A percentile compares a stretch with the other conserved stretches of the same genome.
These are phyloP conservation scores for Collybia nuda DNA, from an alignment of 768 basidiomycete species.

Conservation along the genomic window DNA sequence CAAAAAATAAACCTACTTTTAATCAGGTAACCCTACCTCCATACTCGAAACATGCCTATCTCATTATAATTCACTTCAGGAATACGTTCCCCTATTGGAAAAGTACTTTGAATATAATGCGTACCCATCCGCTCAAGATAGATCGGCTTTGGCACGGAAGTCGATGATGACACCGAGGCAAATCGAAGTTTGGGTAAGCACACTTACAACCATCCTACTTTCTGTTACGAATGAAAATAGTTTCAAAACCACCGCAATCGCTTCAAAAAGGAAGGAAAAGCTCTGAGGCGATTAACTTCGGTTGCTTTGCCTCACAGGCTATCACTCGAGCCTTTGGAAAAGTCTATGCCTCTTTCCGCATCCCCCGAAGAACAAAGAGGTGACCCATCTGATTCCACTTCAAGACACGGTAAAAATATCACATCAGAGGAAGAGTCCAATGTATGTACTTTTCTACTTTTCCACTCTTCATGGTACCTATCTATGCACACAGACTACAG, in stretches of 20 bases:
- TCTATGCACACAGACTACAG: too few species aligned
- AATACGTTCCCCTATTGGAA: constrained; percentile 45
- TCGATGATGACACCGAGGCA: constrained; percentile 43
- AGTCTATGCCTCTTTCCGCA: constrained; percentile 21
- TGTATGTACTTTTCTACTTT: too few species aligned
- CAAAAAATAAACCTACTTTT: constrained; percentile 11
- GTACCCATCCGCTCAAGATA: constrained; percentile 43
- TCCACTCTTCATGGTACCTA: too few species aligned
- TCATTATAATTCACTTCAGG: constrained; percentile 30
- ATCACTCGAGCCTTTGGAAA: constrained; percentile 19
- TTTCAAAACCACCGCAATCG: constrained; percentile 56
- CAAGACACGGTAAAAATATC: too few species aligned
- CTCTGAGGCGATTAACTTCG: constrained; percentile 14
- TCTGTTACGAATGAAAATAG: too few species aligned
- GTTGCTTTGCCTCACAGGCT: constrained; percentile 19
- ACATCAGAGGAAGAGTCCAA: too few species aligned
- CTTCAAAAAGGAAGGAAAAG: constrained; percentile 28
- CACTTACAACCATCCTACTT: not conserved
- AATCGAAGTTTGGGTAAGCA: constrained; percentile 54
- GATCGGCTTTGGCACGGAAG: constrained; percentile 36
- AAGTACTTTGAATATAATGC: constrained; percentile 48
- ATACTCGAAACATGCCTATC: too few species aligned
- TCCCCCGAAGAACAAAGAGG: too few species aligned
- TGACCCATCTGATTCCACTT: too few species aligned
- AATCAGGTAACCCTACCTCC: too few species aligned